Evolutionary conservation across 2,329 filamentous ascomycete species (phyloP), one percentile per base, ranked within the genome.

Genomic region (Didymella pinodella): DNA sequence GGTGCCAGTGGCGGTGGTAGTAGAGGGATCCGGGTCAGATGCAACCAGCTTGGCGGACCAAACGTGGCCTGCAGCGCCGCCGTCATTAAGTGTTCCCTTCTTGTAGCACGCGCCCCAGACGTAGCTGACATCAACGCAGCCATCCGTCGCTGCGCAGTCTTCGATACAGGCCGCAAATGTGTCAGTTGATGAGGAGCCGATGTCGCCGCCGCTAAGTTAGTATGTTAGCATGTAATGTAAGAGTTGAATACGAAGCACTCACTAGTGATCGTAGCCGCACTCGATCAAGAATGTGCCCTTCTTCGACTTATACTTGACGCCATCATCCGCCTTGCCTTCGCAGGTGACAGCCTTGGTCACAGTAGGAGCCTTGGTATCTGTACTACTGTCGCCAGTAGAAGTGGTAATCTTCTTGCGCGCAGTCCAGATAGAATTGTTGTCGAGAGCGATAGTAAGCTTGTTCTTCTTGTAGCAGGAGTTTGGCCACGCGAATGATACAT

Each of bases 391-490:
- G 36, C 44, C 44, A 14, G 32, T 48, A 2, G 54, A 57, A 11
- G 44, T n/a, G 22, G 44, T 34, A 14, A 52, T 29, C 54, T 57
- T 57, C 48, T 57, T 57, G n/a, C 54, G 54, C 28, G 54, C 54
- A 44, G 54, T 57, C 54, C 54, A 57, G 26, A 57, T 49, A 31
- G 54, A 47, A 28, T 22, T 49, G 36, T 57, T 57, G 36, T 57
- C 48, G 18, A 57, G 36, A 25, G 28, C 36, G n/a, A 49, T 36
- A 4, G 45, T 57, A 28, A 57, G 54, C 29, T 57, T 57, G 44
- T 57, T 57, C 29, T 57, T 57, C 48, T 52, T 57, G 48, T 57
- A 57, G 48, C 54, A 57, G 29, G 48, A 38, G 16, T 57, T 52
- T 1, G 54, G 54, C 48, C 54, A 57, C 7, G 51, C 54, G 25